These are phyloP conservation scores for Torulaspora microellipsoides DNA, from an alignment of 805 yeast genomes.

Conservation along the genomic window DNA sequence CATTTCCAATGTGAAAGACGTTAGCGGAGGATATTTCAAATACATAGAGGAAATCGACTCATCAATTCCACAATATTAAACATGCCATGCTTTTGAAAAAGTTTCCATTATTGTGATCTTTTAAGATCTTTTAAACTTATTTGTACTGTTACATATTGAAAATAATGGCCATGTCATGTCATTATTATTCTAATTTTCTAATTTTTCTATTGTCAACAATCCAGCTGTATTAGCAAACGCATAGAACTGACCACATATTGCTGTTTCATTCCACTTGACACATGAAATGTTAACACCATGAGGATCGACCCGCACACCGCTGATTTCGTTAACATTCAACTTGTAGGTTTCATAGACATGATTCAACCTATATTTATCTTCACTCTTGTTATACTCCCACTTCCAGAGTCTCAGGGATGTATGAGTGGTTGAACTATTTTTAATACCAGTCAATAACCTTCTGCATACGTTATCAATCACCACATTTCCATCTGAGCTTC, in stretches of 20 bases:
- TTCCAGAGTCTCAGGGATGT: constrained; percentile 35
- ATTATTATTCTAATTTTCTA: constrained; percentile 4
- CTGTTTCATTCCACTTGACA: constrained; percentile 55
- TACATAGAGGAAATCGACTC: constrained; percentile 64
- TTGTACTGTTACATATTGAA: neutral
- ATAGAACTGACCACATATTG: constrained; percentile 43
- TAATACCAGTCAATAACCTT: constrained; percentile 35
- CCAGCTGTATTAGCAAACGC: constrained; percentile 34
- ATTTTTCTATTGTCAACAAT: constrained; percentile 27
- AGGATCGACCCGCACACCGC: constrained; percentile 41
- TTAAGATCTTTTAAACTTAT: neutral
- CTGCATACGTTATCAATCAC: constrained; percentile 40
- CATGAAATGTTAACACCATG: constrained; percentile 46
- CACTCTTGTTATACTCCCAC: constrained; percentile 40
- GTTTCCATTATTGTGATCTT: no score
- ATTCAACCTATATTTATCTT: constrained; percentile 39
- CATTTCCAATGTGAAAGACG: constrained; percentile 51
- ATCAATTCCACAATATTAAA: constrained; percentile 57
- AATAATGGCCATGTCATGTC: neutral
- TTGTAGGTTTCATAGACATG: constrained; percentile 38
- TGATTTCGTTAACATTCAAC: constrained; percentile 25
- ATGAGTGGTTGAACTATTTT: constrained; percentile 28
- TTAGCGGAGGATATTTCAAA: constrained; percentile 69
- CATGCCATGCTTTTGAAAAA: no score
- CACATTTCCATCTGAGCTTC: constrained; percentile 48